Percentiles rank a stretch among this genome's conserved stretches.
Conservation (phyloP, 2,329 filamentous ascomycete genomes). For the Aspergillus pseudonomiae region DNA sequence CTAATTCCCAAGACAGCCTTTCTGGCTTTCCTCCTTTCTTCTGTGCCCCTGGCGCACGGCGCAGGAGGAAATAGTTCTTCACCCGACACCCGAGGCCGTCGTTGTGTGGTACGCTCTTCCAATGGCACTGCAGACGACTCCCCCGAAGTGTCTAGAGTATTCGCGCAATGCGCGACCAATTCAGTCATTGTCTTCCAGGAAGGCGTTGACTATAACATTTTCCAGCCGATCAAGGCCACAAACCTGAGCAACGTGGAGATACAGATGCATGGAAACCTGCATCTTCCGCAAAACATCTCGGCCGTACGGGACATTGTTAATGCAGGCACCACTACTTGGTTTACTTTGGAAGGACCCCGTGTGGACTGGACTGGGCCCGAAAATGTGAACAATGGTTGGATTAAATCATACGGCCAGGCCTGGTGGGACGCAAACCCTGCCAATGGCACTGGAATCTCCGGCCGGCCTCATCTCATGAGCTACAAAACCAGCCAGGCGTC, state of each 20-base stretch:
- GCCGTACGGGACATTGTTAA: slow-evolving; percentile 42
- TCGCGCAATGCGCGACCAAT: slow-evolving; percentile 39
- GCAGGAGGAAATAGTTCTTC: background rate
- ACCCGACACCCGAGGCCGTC: slow-evolving; percentile 8
- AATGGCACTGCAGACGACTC: slow-evolving; percentile 46
- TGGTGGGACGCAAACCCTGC: slow-evolving; percentile 51
- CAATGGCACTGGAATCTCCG: slow-evolving; percentile 42
- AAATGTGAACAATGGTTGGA: slow-evolving; percentile 47
- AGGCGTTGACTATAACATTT: slow-evolving; percentile 48
- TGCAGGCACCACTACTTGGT: slow-evolving; percentile 40
- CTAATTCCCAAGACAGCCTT: slow-evolving; percentile 5
- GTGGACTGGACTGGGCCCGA: slow-evolving; percentile 35
- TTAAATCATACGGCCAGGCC: slow-evolving; percentile 49
- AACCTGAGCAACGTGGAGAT: slow-evolving; percentile 50
- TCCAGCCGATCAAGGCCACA: slow-evolving; percentile 42
- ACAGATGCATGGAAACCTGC: slow-evolving; percentile 47
- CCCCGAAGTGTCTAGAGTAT: slow-evolving; percentile 40
- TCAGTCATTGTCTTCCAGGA: slow-evolving; percentile 41
- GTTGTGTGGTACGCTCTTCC: slow-evolving; percentile 32
- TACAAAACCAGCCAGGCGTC: slow-evolving; percentile 42
- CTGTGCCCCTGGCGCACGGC: background rate
- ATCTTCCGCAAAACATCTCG: slow-evolving; percentile 46
- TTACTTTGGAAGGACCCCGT: slow-evolving; percentile 33
- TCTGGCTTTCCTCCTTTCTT: slow-evolving; percentile 5
- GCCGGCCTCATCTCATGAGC: slow-evolving; percentile 46